Base-by-base conservation (phyloP, 129 eudicot species). In the Heracleum sosnowskyi region DNA sequence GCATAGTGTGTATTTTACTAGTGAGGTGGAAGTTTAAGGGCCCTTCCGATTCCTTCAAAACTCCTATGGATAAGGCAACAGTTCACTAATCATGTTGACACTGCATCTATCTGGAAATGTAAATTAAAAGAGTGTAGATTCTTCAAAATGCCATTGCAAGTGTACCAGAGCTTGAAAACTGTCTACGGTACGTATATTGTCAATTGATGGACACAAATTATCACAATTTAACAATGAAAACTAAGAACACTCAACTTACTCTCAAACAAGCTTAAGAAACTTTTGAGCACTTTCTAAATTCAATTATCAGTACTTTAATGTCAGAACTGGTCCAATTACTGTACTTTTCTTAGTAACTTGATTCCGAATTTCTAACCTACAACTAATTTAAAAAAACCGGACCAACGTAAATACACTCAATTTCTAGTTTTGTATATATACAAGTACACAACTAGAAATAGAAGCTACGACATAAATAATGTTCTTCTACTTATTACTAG, bases 1-100 rank as follows among this genome's bases (percentile, higher is more conserved):
- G 15, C 11, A 15, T 13, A 22, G 26, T 36, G 41, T 44, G 53
- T 34, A 24, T 62, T 72, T 73, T 64, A 7, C 73, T 41, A 36
- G 69, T 57, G 77, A 91, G 96, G 84, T 89, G 96, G 96, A 93
- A 91, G 82, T 93, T 74, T 81, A 93, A 91, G 49, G 97, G 97
- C 40, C 98, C 97, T 55, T 87, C 91, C 73, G 96, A 91, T 83
- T 89, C 98, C 55, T 93, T 89, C 83, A 93, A 88, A 84, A 97
- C 97, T 40, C 97, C 91, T 64, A 89, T 88, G 81, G 97, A 91
- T 82, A 93, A 88, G 96, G 93, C 97, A 69, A 93, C 98, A 75
- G 97, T 89, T 68, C 96, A 93, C 78, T 93, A 96, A 20, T 93
- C 98, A 71, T 88, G 98, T 53, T 96, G 97, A 24, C 78, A 89